phyloP scores from a whole-genome alignment of 768 basidiomycete genomes.

The Boletus fagicola region DNA sequence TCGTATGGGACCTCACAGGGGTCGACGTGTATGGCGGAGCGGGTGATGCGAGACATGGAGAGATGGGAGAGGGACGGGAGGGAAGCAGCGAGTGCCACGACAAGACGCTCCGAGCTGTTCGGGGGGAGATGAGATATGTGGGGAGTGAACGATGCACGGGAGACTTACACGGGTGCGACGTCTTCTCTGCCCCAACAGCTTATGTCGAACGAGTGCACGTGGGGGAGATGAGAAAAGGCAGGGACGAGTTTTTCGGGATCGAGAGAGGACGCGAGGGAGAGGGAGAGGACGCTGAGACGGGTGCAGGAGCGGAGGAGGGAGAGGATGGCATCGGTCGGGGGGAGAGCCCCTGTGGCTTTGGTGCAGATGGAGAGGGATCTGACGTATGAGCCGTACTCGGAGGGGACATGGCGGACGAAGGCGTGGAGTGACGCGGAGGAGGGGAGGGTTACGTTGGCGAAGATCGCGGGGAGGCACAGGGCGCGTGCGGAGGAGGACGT shows the following conservation, averaged over 20 bases:
- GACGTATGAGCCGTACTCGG: conserved; percentile 51
- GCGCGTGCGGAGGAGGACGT: conserved; percentile 51
- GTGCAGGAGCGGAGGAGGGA: conserved; percentile 49
- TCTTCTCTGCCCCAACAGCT: conserved; percentile 34
- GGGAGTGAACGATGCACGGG: not conserved
- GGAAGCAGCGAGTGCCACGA: conserved; percentile 64
- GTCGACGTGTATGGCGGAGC: conserved; percentile 64
- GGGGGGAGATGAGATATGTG: not conserved
- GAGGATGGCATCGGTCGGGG: conserved; percentile 47
- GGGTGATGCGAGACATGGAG: conserved; percentile 60
- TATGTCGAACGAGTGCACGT: conserved; percentile 21
- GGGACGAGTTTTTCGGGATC: conserved; percentile 15
- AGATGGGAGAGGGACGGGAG: conserved; percentile 55
- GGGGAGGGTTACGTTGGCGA: conserved; percentile 55
- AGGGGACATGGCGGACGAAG: conserved; percentile 59
- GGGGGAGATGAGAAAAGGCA: conserved; percentile 23
- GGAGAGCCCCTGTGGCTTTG: conserved; percentile 25
- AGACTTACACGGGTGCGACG: conserved; percentile 37
- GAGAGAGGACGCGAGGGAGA: conserved; percentile 30
- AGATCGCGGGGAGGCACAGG: conserved; percentile 56
- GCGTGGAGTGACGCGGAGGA: conserved; percentile 44
- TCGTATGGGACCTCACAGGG: conserved; percentile 39
- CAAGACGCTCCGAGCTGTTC: conserved; percentile 52
- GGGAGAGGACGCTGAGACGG: conserved; percentile 36
- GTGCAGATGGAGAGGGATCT: conserved; percentile 48